A percentile compares a stretch with the other conserved stretches of the same genome.
Evolutionary conservation across 2,329 filamentous ascomycete genomes (phyloP).

Genomic region (Alternaria brassicicola): DNA sequence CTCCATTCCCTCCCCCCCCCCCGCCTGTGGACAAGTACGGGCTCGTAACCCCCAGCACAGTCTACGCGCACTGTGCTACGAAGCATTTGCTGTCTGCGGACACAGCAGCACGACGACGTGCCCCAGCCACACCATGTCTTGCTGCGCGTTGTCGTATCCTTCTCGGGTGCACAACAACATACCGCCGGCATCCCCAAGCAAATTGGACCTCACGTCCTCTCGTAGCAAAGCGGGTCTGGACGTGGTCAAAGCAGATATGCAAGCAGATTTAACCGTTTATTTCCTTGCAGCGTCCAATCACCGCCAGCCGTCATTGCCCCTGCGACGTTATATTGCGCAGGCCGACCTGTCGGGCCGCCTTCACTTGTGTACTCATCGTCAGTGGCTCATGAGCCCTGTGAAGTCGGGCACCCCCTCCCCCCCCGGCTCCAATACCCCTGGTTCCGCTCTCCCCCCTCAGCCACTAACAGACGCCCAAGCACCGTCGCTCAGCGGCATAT

Average conservation of each 20-base stretch:
- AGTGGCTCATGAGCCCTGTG: slow-evolving; percentile 31
- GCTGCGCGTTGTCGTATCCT: slow-evolving; percentile 17
- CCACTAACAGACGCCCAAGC: slow-evolving; percentile 32
- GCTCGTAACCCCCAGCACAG: background rate
- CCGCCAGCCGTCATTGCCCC: slow-evolving; percentile 20
- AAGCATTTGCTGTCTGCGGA: background rate
- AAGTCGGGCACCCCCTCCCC: slow-evolving; percentile 29
- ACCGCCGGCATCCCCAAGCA: slow-evolving; percentile 26
- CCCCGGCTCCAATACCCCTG: slow-evolving; percentile 30
- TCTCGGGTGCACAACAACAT: slow-evolving; percentile 25
- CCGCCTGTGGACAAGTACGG: background rate
- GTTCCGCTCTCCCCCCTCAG: slow-evolving; percentile 26
- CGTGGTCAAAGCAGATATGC: slow-evolving; percentile 24
- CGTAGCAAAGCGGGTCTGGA: slow-evolving; percentile 22
- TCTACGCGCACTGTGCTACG: slow-evolving; percentile 7
- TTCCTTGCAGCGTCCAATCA: slow-evolving; percentile 36
- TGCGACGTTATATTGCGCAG: slow-evolving; percentile 42
- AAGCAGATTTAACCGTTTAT: slow-evolving; percentile 47
- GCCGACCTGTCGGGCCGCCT: slow-evolving; percentile 39
- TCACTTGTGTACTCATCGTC: slow-evolving; percentile 27
- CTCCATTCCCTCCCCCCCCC: slow-evolving; percentile 2
- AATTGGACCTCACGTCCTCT: slow-evolving; percentile 27
- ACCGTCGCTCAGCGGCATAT: slow-evolving; percentile 25
- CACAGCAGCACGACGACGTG: background rate
- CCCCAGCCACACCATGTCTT: background rate